Evolutionary conservation across 768 basidiomycete genomes (phyloP), one percentile per base, ranked within the genome.

Genomic region (Lactifluus volemus): DNA sequence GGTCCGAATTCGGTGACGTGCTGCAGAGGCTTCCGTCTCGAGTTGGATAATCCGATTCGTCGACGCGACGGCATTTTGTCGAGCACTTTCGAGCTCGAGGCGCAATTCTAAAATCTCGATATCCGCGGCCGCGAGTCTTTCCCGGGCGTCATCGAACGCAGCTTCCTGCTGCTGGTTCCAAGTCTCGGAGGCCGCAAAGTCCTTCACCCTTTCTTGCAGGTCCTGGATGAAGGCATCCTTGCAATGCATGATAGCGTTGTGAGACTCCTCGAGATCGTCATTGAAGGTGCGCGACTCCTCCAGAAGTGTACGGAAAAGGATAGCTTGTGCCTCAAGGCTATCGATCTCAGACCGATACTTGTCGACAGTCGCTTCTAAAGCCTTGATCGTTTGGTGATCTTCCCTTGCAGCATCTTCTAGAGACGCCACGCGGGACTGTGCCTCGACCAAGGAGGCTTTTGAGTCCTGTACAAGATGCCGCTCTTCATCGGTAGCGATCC

Each of bases 11-110:
- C 53, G 59, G 19, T 56, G 47, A 17, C 65, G 65, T 5, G 36
- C 32, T 32, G 45, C 42, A 39, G 51, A 49, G 39, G 42, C 50
- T 10, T 66, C 63, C 15, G 56, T 53, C 45, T 66, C 65, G 30
- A 66, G 65, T n/a, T 59, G 63, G 21, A 66, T 57, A 53, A 66
- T 66, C 53, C 64, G 52, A 55, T 66, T 66, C 38, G 65, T 66
- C 34, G 63, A 58, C 21, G 34, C 42, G 32, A 65, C 60, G 12
- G 65, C 65, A 29, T 61, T 66, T 38, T 34, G 56, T 51, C 61
- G 64, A 32, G 63, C 65, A 1, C 64, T 60, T 41, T 66, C 64
- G 49, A 66, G 52, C 36, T 58, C 60, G 38, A 58, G 53, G 25
- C 57, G 65, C 60, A 66, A 42, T 9, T 66, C 65, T 42, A 59